Evolutionary conservation across 1,284 basidiomycete species (phyloP), one percentile per base, ranked within the genome.

Genomic region (Marasmius fiardii): DNA sequence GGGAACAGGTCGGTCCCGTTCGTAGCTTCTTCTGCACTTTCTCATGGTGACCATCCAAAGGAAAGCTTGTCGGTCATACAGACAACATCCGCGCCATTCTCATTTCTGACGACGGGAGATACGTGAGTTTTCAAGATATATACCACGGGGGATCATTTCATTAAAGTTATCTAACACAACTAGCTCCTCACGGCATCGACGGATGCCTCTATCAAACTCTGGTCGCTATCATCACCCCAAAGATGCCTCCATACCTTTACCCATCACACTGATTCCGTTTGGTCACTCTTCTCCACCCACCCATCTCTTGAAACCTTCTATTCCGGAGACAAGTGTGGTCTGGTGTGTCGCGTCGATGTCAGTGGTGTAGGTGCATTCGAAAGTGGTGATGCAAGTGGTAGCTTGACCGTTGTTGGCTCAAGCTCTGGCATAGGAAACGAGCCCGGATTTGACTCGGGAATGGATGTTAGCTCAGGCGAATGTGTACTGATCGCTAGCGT

Each of bases 221-320:
- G 96, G 96, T 98, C 95, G 0, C 75, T 98, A 11, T 67, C 79
- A 0, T 88, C 47, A 4, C 47, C 91, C 10, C 95, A 98, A 68
- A 81, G 92, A 11, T 97, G 94, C 67, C 73, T 99, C 12, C 94
- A 99, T 66, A 99, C 96, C 1, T 99, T 98, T 73, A 92, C 91
- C 1, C 91, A 98, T 68, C 97, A 99, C 69, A 86, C 90, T 14
- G 93, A 95, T 57, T 95, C 93, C 16, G 94, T 99, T 33, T 98
- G 97, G 96, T 89, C 93, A 0, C 78, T 99, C 1, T 85, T 84
- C 67, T 96, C 94, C 2, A 80, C 84, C 0, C 93, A 98, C 68
- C 92, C 93, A 0, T 85, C 88, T 12, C 80, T 99, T 51, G 91
- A 96, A 67, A 78, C 87, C 1, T 99, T 99, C 75, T 98, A 97